phyloP scores from a whole-genome alignment of 306 rosid genomes.

The Rosa rugosa region DNA sequence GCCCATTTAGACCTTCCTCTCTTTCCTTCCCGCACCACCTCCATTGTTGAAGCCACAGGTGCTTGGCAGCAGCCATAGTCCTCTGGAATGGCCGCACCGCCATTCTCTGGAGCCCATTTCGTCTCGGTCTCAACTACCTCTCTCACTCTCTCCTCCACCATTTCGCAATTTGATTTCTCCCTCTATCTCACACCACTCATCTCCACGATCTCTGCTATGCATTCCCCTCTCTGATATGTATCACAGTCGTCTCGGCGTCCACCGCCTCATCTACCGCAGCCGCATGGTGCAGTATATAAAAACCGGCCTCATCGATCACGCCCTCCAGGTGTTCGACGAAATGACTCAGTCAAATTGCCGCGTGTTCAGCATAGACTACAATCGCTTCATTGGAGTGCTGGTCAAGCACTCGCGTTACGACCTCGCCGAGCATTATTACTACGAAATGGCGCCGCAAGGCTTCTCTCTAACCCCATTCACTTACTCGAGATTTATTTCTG shows the following conservation, averaged over 20 bases:
- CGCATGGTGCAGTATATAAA: slow-evolving; percentile 59
- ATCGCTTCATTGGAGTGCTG: slow-evolving; percentile 85
- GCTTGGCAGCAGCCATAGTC: background rate
- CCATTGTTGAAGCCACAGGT: background rate
- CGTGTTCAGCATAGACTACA: slow-evolving; percentile 71
- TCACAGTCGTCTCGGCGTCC: slow-evolving; percentile 66
- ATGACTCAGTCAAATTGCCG: slow-evolving; percentile 81
- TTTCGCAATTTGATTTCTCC: no score
- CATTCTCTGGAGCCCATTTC: no score
- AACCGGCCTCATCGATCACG: slow-evolving; percentile 70
- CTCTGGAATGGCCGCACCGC: background rate
- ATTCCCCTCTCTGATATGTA: slow-evolving; percentile 64
- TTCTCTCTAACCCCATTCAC: slow-evolving; percentile 82
- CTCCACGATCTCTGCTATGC: slow-evolving; percentile 35
- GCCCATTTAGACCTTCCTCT: slow-evolving; percentile 1
- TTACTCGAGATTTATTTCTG: slow-evolving; percentile 87
- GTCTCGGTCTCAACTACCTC: no score
- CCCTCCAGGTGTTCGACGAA: slow-evolving; percentile 76
- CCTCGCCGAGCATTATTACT: slow-evolving; percentile 74
- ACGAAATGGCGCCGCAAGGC: slow-evolving; percentile 64
- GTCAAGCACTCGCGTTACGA: slow-evolving; percentile 64
- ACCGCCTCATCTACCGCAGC: slow-evolving; percentile 74
- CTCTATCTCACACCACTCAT: no score
- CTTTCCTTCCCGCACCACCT: background rate
- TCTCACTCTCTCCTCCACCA: no score